These are phyloP conservation scores for Fusarium keratoplasticum DNA, from an alignment of 2,329 filamentous ascomycete genomes.

Conservation along the genomic window DNA sequence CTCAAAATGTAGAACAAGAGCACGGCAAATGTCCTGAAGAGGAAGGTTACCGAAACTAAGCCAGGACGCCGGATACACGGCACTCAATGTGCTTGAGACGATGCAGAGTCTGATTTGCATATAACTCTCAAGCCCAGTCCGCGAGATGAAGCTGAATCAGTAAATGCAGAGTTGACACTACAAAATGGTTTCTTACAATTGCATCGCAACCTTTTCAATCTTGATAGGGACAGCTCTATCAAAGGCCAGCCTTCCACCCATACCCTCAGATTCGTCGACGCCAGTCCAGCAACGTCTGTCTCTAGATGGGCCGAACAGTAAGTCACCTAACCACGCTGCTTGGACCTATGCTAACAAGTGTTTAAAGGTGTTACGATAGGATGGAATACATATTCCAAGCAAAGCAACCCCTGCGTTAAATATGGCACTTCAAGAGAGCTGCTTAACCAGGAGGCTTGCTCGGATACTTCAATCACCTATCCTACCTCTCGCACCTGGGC, in stretches of 20 bases:
- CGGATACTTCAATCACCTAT: conserved; percentile 16
- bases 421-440: conserved; percentile 12
- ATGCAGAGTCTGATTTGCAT: not conserved
- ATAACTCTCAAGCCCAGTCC: not conserved
- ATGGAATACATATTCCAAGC: conserved; percentile 27
- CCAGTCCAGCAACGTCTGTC: conserved; percentile 21
- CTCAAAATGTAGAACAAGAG: not conserved
- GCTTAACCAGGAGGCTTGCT: conserved; percentile 17
- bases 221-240: not conserved
- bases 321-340: not conserved
- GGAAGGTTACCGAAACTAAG: not conserved
- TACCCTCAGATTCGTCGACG: conserved; percentile 19
- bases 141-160: not conserved
- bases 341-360: rapidly evolving
- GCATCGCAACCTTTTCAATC: not conserved
- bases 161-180: not conserved
- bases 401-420: conserved; percentile 12
- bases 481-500: conserved; percentile 27
- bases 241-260: conserved; percentile 7
- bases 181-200: not conserved
- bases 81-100: not conserved
- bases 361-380: conserved; percentile 13
- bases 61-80: not conserved
- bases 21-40: not conserved
- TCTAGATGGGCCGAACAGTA: conserved; percentile 10